Base-by-base conservation (phyloP, 2,329 filamentous ascomycete genomes). In the Clarireedia homoeocarpa region DNA sequence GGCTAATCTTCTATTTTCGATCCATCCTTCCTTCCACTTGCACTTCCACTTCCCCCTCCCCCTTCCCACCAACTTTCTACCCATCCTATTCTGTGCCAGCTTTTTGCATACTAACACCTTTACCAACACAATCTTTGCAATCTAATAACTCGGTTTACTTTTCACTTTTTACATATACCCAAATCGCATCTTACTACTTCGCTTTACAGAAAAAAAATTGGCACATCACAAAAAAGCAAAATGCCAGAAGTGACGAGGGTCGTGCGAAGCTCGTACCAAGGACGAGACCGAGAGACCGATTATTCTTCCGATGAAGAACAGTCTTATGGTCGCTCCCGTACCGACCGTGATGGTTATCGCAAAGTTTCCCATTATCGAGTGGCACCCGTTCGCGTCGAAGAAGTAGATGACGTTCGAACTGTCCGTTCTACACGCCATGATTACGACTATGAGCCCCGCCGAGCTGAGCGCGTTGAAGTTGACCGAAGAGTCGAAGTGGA, bases 361-460 rank as follows among this genome's bases (percentile, higher is more conserved):
- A 67, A 65, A 6, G 64, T 70, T 17, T 67, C 68, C 53, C 64
- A 66, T 42, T 70, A 70, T 53, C 66, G 66, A 34, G 66, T 69
- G 47, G 60, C 62, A 6, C 64, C 65, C 14, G 59, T 61, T 51
- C 53, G 65, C 56, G 62, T 63, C 17, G 66, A 68, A 27, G 63
- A 67, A 26, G 54, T 64, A 52, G 62, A 66, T 24, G 63, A 67
- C 34, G 65, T 63, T 20, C 62, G 62, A 26, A 62, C 62, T 10
- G 63, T 63, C 20, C 61, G 62, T 20, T 61, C 62, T 14, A 60
- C 62, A 4, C 59, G 58, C n/a, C 48, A 64, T 38, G 65, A 67
- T 51, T 53, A 53, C 23, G 51, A 53, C 9, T 12, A 20, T 1
- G 30, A 39, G 10, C 36, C 38, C 6, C 45, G 44, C 34, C 30